Evolutionary conservation across 306 rosid species (phyloP), one percentile per base, ranked within the genome.

Genomic region (Glycine tomentella): DNA sequence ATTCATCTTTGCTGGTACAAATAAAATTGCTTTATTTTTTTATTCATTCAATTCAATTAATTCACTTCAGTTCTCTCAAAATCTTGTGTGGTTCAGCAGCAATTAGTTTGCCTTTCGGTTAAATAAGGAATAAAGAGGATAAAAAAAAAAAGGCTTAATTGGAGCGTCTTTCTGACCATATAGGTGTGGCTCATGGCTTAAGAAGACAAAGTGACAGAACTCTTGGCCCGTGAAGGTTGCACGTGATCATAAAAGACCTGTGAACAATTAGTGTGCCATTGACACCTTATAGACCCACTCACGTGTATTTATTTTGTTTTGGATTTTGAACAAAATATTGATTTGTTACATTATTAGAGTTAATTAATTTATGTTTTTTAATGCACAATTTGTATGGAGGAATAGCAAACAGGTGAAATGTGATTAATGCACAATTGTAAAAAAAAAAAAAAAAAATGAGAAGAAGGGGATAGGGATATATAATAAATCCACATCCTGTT

Each of bases 211-310:
- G n/a, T n/a, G n/a, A n/a, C n/a, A n/a, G n/a, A n/a, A n/a, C n/a
- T n/a, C n/a, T n/a, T n/a, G n/a, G n/a, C n/a, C n/a, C n/a, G n/a
- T n/a, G n/a, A n/a, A n/a, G n/a, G n/a, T n/a, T n/a, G n/a, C n/a
- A n/a, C n/a, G n/a, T n/a, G n/a, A n/a, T n/a, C n/a, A n/a, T n/a
- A n/a, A n/a, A n/a, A n/a, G n/a, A n/a, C n/a, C n/a, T n/a, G n/a
- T n/a, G n/a, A n/a, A 84, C 84, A n/a, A 89, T 95, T 94, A 88
- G 90, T 90, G 88, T 86, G 95, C 92, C 83, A 86, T 90, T 87
- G 87, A 91, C 94, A 83, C 90, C 89, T 80, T 87, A 75, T 82
- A 90, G 91, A 89, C 97, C 93, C 94, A 90, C 88, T 95, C 99
- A 95, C 98, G 95, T 90, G 99, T 85, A 85, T 16, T 64, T 66